Evolutionary conservation across 169 alveolate genomes (phyloP).

Genomic region (Eimeria maxima): DNA sequence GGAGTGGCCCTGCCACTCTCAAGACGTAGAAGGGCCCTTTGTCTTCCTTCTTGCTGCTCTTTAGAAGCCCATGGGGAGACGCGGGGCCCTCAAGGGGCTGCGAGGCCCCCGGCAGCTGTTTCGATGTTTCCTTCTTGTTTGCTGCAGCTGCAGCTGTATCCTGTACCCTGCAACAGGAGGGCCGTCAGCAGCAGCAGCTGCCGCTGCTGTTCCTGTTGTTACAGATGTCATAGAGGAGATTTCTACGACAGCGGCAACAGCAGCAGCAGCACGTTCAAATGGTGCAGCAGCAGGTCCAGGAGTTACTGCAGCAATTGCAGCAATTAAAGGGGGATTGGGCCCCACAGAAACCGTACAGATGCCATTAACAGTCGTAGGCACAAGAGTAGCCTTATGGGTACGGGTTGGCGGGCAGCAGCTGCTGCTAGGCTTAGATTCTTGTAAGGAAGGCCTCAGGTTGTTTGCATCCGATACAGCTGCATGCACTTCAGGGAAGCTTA

Average conservation of each 20-base stretch:
- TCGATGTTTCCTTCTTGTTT: background rate
- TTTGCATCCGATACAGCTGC: constrained; percentile 37
- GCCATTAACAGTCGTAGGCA: background rate
- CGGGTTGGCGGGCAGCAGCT: constrained; percentile 50
- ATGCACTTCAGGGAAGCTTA: constrained; percentile 42
- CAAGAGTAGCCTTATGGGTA: background rate
- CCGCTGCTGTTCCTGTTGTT: background rate
- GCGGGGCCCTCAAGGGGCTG: constrained; percentile 15
- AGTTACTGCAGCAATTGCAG: background rate
- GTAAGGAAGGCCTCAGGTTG: constrained; percentile 64
- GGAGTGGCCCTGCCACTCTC: background rate
- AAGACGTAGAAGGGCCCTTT: background rate
- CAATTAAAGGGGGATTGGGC: background rate
- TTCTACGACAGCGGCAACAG: background rate
- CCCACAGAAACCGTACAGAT: background rate
- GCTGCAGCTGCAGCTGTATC: constrained; percentile 9
- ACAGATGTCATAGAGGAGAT: background rate
- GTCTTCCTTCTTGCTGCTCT: background rate
- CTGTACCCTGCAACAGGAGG: background rate
- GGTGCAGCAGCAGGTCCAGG: constrained; percentile 46
- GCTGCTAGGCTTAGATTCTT: constrained; percentile 61
- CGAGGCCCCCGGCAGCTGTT: background rate
- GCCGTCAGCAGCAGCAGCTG: constrained; percentile 18
- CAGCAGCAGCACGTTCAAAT: constrained; percentile 31
- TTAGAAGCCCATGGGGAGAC: background rate